Evolutionary conservation across 2,329 filamentous ascomycete species (phyloP), one percentile per base, ranked within the genome.

Genomic region (Ophiocordyceps camponoti-floridani): DNA sequence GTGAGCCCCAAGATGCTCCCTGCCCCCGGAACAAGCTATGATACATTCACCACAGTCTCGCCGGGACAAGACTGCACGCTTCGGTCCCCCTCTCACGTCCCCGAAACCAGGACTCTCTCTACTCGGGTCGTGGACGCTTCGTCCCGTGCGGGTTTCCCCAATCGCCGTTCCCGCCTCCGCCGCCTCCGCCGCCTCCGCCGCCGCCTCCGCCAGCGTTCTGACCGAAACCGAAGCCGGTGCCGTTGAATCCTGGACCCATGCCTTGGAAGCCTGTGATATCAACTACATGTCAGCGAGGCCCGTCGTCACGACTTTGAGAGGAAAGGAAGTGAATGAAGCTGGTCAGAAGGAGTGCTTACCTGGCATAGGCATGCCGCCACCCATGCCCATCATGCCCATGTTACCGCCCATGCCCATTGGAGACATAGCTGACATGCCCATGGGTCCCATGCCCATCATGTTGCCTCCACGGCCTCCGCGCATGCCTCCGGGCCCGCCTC

Each of bases 121-220:
- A 72, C 58, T 88, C 84, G 48, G 83, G 82, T 49, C 84, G 74
- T 51, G 82, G 80, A 51, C 84, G 72, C 65, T 91, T 91, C 4
- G 79, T 78, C 28, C 83, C 83, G 52, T 89, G 84, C 6, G 84
- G 84, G 55, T 89, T 89, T 69, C 83, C 84, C 62, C 77, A 77
- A 45, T 79, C 79, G 47, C 77, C 63, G 45, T 62, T 64, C n/a
- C n/a, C n/a, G n/a, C n/a, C n/a, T 42, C 62, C 66, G 38, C 62
- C 40, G 35, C 35, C 33, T n/a, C 33, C 11, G 31, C 31, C 31
- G 14, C 38, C 38, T 16, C 38, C 62, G 31, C 31, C 31, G 7
- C 38, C 38, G 16, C 38, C 62, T 42, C 60, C 62, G 40, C 60
- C 60, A 50, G 72, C 70, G 53, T 69, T 63, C 47, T 59, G 64